Evolutionary conservation across 352 stramenopile genomes (phyloP).

Genomic region (Globisporangium perplexum): DNA sequence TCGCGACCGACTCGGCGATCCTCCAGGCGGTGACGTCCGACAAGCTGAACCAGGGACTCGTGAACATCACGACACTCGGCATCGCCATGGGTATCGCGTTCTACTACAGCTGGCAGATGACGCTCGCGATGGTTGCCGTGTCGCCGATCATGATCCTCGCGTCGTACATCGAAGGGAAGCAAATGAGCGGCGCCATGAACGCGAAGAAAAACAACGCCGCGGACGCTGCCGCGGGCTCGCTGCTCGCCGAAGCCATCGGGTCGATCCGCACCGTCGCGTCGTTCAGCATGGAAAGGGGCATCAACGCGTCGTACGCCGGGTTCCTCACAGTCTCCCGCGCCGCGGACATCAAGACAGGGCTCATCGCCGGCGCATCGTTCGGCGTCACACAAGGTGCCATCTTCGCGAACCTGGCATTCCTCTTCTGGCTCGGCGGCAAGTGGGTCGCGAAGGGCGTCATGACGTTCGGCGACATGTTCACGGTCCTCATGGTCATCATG

Average conservation of each 20-base stretch:
- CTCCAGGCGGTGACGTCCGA: conserved; percentile 78
- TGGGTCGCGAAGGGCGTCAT: conserved; percentile 30
- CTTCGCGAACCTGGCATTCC: conserved; percentile 44
- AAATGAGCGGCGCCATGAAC: conserved; percentile 23
- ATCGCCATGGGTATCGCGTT: conserved; percentile 40
- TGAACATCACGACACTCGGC: conserved; percentile 46
- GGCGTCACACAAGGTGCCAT: conserved; percentile 47
- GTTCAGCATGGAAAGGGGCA: conserved; percentile 23
- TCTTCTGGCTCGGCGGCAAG: conserved; percentile 50
- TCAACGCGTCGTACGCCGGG: conserved; percentile 13
- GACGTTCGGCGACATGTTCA: conserved; percentile 33
- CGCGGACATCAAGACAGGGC: conserved; percentile 23
- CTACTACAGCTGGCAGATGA: conserved; percentile 61
- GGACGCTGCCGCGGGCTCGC: conserved; percentile 22
- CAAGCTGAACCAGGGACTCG: conserved; percentile 43
- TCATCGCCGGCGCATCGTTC: conserved; percentile 36
- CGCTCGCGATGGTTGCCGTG: conserved; percentile 26
- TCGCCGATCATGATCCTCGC: conserved; percentile 19
- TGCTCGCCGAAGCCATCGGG: conserved; percentile 39
- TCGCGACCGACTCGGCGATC: conserved; percentile 66
- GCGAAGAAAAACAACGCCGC: conserved; percentile 37
- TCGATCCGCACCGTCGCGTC: conserved; percentile 45
- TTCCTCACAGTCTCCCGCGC: conserved; percentile 17
- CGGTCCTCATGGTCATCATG: conserved; percentile 26
- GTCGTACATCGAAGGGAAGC: conserved; percentile 36